Conservation (phyloP, 108 stramenopile genomes). For the Cyclostephanos invisitatus region DNA sequence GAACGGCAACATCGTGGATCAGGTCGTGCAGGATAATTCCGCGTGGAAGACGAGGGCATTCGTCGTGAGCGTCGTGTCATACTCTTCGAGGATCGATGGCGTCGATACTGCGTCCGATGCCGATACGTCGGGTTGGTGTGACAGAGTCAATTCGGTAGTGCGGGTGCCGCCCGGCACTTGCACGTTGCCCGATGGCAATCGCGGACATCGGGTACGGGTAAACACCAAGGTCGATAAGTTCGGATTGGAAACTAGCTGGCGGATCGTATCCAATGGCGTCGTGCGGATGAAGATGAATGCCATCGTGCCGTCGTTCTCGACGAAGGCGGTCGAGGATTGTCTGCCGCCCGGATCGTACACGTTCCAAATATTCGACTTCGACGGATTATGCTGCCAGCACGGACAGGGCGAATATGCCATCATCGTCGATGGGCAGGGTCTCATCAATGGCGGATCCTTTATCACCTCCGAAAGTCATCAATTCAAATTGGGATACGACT, state of each 20-base stretch:
- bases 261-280: background rate
- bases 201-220: slow-evolving; percentile 5
- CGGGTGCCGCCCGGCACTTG: background rate
- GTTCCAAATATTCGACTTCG: background rate
- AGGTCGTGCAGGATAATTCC: background rate
- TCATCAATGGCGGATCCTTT: slow-evolving; percentile 3
- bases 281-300: slow-evolving; percentile 7
- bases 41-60: background rate
- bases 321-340: slow-evolving; percentile 9
- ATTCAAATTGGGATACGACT: background rate
- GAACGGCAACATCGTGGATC: background rate
- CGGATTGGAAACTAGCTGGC: slow-evolving; percentile 7
- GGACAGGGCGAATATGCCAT: slow-evolving; percentile 1
- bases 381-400: slow-evolving; percentile 8
- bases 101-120: too few relatives aligned
- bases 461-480: background rate
- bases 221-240: slow-evolving; percentile 16
- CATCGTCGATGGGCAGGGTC: slow-evolving; percentile 6
- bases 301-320: background rate
- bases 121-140: background rate
- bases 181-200: background rate
- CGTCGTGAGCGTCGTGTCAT: background rate
- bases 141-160: background rate
- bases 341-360: background rate
- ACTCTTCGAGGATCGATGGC: slow-evolving; percentile 5